Evolutionary conservation across 257 asterid species (phyloP), one percentile per base, ranked within the genome.

Genomic region (Fraxinus quadrangulata): DNA sequence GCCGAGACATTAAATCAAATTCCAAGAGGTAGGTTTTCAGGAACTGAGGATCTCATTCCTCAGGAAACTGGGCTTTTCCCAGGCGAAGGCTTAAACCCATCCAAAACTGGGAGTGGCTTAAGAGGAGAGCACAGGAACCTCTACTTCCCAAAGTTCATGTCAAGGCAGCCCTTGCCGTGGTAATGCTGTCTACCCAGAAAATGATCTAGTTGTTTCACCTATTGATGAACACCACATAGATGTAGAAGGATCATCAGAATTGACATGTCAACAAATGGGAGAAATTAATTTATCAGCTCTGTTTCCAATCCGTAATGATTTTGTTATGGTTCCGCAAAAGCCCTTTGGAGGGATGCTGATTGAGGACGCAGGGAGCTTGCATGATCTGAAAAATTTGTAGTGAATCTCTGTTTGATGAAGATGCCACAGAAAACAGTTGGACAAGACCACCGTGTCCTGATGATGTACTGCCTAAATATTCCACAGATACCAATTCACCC

Each of bases 341-440:
- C 87, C 88, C 5, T 89, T 91, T n/a, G 82, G 90, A 28, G 93
- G 81, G 79, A 89, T 90, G 88, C 84, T 90, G 17, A 76, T 93
- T 1, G 97, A 93, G 86, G 93, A 90, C 76, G 94, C 92, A 6
- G 96, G 96, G 71, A 93, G 98, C 78, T 91, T 93, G 7, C 98
- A 93, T 65, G 98, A 93, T 88, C 84, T 93, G 33, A 82, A 81
- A 76, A 90, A 90, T 39, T 82, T 90, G 36, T 90, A 88, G 88
- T 0, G 92, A 89, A 31, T 70, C 86, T 6, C 79, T 81, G 11
- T 79, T 86, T 26, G 96, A 90, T 37, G 92, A 92, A 73, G 88
- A 87, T 5, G 71, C 79, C 17, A 80, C 88, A 0, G 92, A 89
- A 42, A 86, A 84, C 87, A 88, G 91, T 80, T 89, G 94, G 96